phyloP scores from a whole-genome alignment of 768 basidiomycete species.

The Paxillus ammoniavirescens region DNA sequence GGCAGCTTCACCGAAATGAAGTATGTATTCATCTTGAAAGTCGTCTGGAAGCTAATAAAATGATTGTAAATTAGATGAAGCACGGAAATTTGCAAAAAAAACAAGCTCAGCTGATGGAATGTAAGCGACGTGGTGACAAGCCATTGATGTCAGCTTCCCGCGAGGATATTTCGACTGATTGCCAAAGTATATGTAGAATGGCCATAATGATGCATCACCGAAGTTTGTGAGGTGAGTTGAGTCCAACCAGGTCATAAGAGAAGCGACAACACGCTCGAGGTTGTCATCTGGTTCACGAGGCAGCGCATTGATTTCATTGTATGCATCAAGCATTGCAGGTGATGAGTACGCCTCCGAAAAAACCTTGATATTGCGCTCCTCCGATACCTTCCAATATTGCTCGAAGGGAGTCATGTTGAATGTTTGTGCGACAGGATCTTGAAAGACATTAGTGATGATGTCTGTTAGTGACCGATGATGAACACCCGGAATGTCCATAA shows the following conservation, averaged over 20 bases:
- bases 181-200: conserved; percentile 11
- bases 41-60: conserved; percentile 1
- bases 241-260: conserved; percentile 23
- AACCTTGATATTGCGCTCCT: background rate
- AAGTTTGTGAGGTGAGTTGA: conserved; percentile 15
- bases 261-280: conserved; percentile 8
- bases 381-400: background rate
- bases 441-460: background rate
- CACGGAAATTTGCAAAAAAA: background rate
- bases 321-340: background rate
- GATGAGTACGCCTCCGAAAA: conserved; percentile 2
- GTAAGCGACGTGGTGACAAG: conserved; percentile 14
- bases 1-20: background rate
- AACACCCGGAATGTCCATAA: background rate
- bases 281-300: conserved; percentile 1
- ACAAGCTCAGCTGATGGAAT: conserved; percentile 2
- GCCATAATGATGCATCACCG: conserved; percentile 2
- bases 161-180: conserved; percentile 12
- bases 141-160: conserved; percentile 5
- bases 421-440: background rate
- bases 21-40: background rate
- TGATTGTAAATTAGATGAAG: background rate
- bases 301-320: background rate
- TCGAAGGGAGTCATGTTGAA: conserved; percentile 3
- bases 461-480: conserved; percentile 1